Evolutionary conservation across 768 basidiomycete genomes (phyloP).

Genomic region (Amanita rubescens): DNA sequence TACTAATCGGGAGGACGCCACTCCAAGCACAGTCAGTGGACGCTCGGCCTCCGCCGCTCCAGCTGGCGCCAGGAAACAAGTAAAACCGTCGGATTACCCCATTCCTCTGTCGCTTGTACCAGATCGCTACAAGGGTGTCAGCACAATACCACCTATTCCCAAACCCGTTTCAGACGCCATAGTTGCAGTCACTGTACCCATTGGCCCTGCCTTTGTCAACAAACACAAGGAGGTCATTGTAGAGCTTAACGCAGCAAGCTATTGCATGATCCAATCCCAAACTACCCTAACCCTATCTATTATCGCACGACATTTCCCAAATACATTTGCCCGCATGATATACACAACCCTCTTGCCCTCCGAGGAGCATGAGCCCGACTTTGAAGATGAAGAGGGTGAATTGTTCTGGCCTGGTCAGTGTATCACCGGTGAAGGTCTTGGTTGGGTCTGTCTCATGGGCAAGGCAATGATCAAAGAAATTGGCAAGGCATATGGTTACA

Average conservation of each 20-base stretch:
- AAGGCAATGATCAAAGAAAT: slow-evolving; percentile 83
- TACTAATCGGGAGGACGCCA: slow-evolving; percentile 49
- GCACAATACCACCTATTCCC: slow-evolving; percentile 32
- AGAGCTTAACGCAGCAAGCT: slow-evolving; percentile 32
- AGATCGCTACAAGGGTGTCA: slow-evolving; percentile 29
- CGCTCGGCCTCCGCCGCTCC: slow-evolving; percentile 25
- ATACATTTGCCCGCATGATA: slow-evolving; percentile 68
- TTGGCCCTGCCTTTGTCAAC: slow-evolving; percentile 34
- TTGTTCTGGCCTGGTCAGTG: slow-evolving; percentile 79
- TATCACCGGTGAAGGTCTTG: slow-evolving; percentile 68
- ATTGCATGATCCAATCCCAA: slow-evolving; percentile 45
- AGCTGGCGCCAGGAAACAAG: slow-evolving; percentile 24
- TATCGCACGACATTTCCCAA: slow-evolving; percentile 65
- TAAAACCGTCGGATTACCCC: slow-evolving; percentile 22
- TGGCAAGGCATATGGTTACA: slow-evolving; percentile 68
- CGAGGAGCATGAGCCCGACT: slow-evolving; percentile 75
- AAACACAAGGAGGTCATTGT: slow-evolving; percentile 35
- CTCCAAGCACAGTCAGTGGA: slow-evolving; percentile 36
- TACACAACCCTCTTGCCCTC: slow-evolving; percentile 49
- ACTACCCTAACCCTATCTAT: slow-evolving; percentile 55
- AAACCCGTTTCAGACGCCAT: slow-evolving; percentile 37
- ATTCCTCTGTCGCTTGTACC: slow-evolving; percentile 29
- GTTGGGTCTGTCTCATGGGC: slow-evolving; percentile 84
- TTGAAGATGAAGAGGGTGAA: slow-evolving; percentile 82
- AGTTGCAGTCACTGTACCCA: slow-evolving; percentile 34